Percentiles rank a stretch among this genome's conserved stretches.
These are phyloP conservation scores for Quercus variabilis DNA, from an alignment of 306 rosid species.

Conservation along the genomic window DNA sequence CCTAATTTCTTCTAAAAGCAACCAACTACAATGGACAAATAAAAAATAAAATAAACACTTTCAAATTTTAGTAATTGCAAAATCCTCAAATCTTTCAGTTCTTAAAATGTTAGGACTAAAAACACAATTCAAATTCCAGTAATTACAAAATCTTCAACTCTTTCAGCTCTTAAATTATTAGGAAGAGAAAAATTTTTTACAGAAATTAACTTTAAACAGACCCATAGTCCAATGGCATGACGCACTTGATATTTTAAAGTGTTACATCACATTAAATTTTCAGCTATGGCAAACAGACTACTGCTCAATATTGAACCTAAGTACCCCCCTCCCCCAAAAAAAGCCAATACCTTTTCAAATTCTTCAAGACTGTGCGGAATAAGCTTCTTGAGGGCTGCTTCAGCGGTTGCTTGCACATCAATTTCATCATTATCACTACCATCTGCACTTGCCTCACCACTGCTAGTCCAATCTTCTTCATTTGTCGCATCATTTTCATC, in stretches of 20 bases:
- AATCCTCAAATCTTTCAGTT: background rate
- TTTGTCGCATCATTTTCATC: constrained; percentile 64
- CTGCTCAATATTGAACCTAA: background rate
- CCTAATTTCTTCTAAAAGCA: too few species aligned
- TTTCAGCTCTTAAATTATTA: background rate
- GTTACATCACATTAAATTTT: constrained; percentile 9
- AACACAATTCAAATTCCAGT: background rate
- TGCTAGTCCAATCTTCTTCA: constrained; percentile 85
- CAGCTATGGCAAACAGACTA: background rate
- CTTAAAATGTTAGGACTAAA: background rate
- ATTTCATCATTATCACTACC: constrained; percentile 74
- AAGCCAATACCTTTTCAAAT: constrained; percentile 53
- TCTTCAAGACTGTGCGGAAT: constrained; percentile 59
- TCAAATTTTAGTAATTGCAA: background rate
- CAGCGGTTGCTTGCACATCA: constrained; percentile 63
- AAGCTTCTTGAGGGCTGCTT: constrained; percentile 80
- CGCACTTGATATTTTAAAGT: background rate
- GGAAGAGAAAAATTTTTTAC: background rate
- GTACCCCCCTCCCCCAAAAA: background rate
- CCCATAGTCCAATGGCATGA: background rate
- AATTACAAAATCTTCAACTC: background rate
- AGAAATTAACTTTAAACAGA: constrained; percentile 2
- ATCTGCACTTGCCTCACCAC: constrained; percentile 71
- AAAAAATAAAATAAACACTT: background rate
- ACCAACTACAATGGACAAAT: too few species aligned